These are phyloP conservation scores for Yamadazyma akitaensis DNA, from an alignment of 805 yeast species.

Conservation along the genomic window DNA sequence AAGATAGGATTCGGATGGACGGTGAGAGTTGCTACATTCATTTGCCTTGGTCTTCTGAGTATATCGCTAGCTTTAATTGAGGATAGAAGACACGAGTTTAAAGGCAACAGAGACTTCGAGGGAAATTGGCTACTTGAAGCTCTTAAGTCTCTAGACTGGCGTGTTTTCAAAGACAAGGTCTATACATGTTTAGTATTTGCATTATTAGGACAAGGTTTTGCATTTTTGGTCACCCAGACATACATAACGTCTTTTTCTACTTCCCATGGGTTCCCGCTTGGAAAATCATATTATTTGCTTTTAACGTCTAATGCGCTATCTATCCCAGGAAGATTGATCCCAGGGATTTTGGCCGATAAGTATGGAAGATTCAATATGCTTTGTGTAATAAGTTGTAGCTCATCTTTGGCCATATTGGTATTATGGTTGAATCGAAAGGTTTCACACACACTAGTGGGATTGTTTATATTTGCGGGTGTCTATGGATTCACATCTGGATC, in stretches of 20 bases:
- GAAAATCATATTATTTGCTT: slow-evolving; percentile 19
- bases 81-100: slow-evolving; percentile 19
- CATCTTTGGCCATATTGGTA: slow-evolving; percentile 18
- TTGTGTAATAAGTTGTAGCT: slow-evolving; percentile 15
- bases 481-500: slow-evolving; percentile 31
- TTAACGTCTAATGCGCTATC: slow-evolving; percentile 24
- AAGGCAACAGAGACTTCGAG: slow-evolving; percentile 5
- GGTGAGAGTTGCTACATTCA: slow-evolving; percentile 23
- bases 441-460: slow-evolving; percentile 21
- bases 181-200: slow-evolving; percentile 23
- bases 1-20: slow-evolving; percentile 32
- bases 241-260: slow-evolving; percentile 24
- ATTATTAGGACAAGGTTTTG: slow-evolving; percentile 28
- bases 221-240: slow-evolving; percentile 23
- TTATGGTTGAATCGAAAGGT: slow-evolving; percentile 25
- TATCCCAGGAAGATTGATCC: slow-evolving; percentile 26
- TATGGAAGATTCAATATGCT: slow-evolving; percentile 25
- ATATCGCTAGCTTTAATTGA: slow-evolving; percentile 16
- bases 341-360: slow-evolving; percentile 23
- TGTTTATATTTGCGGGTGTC: slow-evolving; percentile 22
- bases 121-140: slow-evolving; percentile 13
- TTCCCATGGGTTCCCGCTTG: slow-evolving; percentile 19
- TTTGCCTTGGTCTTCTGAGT: slow-evolving; percentile 16
- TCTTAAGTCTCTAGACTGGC: slow-evolving; percentile 21
- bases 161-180: slow-evolving; percentile 21